Percentiles rank a stretch among this genome's conserved stretches.
These are phyloP conservation scores for Wallemia hederae DNA, from an alignment of 1,284 basidiomycete species.

Conservation along the genomic window DNA sequence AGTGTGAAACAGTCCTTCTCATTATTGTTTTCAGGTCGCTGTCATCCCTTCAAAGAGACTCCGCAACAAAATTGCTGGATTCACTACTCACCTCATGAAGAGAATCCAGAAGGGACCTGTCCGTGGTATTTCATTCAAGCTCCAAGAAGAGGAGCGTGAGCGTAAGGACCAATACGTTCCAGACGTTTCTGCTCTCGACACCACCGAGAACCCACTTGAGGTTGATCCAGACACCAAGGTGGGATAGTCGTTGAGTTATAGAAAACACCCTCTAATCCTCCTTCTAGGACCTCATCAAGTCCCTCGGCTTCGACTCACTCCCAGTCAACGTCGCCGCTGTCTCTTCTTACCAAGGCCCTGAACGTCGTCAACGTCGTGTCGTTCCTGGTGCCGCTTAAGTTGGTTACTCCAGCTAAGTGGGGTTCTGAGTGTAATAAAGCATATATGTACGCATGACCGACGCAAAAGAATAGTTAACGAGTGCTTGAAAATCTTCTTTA, in stretches of 20 bases:
- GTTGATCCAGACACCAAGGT: constrained; percentile 79
- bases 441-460: background rate
- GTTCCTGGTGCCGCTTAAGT: constrained; percentile 42
- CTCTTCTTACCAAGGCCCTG: constrained; percentile 28
- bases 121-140: constrained; percentile 98
- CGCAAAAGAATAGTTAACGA: background rate
- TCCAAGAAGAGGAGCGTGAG: constrained; percentile 99
- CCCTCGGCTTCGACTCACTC: constrained; percentile 74
- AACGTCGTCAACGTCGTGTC: constrained; percentile 40
- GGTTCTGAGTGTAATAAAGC: background rate
- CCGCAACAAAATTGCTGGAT: constrained; percentile 98
- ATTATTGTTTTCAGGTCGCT: constrained; percentile 25
- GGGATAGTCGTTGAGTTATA: constrained; percentile 10
- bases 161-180: constrained; percentile 97
- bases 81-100: constrained; percentile 99
- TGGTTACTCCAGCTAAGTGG: background rate
- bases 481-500: no score
- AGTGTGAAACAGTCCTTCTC: background rate
- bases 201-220: constrained; percentile 36
- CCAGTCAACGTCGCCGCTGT: constrained; percentile 36
- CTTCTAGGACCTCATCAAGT: constrained; percentile 43
- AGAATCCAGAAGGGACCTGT: constrained; percentile 98
- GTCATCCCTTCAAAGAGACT: constrained; percentile 94
- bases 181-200: constrained; percentile 78
- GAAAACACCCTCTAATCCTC: background rate